phyloP scores from a whole-genome alignment of 345 rosid species.

The Bruguiera parviflora region DNA sequence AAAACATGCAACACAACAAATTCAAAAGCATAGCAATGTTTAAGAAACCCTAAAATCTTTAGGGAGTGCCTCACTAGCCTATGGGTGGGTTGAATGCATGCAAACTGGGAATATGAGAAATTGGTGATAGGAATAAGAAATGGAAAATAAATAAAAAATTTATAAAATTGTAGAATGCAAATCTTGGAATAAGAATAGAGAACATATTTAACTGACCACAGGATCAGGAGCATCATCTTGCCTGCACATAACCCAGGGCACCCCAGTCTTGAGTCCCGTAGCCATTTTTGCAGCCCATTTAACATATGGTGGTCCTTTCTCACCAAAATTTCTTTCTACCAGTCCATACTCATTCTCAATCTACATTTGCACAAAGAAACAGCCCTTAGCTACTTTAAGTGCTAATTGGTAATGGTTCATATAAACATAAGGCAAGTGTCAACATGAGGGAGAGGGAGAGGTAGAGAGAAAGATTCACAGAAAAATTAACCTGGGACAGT shows the following conservation, averaged over 20 bases:
- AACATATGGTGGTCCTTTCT: constrained; percentile 56
- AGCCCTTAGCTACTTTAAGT: no score
- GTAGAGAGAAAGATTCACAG: no score
- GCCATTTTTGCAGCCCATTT: constrained; percentile 77
- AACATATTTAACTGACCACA: constrained; percentile 42
- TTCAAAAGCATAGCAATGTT: no score
- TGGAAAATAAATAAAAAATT: neutral
- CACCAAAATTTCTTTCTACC: constrained; percentile 45
- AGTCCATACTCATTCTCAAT: constrained; percentile 78
- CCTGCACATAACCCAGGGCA: constrained; percentile 95
- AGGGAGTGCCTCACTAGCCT: no score
- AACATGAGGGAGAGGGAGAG: no score
- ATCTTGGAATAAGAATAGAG: no score
- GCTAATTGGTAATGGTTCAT: no score
- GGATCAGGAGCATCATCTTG: constrained; percentile 85
- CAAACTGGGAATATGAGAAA: neutral
- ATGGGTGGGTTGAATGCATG: no score
- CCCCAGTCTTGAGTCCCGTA: constrained; percentile 65
- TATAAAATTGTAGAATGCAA: no score
- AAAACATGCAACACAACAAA: no score
- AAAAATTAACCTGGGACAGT: constrained; percentile 59
- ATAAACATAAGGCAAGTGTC: no score
- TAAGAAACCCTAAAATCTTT: no score
- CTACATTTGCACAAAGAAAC: constrained; percentile 24
- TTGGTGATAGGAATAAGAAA: neutral